Percentiles rank a stretch among this genome's conserved stretches.
phyloP scores from a whole-genome alignment of 192 early-diverging fungal species.

The Backusella morwellensis region DNA sequence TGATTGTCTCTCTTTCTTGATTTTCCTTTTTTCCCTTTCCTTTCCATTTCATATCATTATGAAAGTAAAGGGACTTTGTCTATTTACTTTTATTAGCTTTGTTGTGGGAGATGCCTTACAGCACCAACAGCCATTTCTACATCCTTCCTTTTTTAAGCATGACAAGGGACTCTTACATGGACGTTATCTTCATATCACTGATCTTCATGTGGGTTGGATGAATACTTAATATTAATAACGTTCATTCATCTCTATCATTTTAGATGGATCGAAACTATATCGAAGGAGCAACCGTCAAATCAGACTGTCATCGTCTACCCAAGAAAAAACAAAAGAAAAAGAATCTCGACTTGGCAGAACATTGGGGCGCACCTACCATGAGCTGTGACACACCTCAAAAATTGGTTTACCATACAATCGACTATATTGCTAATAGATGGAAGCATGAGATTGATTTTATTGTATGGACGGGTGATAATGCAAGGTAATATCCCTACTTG shows the following conservation, averaged over 20 bases:
- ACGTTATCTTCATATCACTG: constrained; percentile 71
- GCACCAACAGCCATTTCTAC: background rate
- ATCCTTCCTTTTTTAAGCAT: background rate
- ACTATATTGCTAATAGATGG: constrained; percentile 51
- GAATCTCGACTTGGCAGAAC: constrained; percentile 39
- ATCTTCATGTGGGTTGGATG: constrained; percentile 52
- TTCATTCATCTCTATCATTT: background rate
- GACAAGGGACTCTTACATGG: constrained; percentile 34
- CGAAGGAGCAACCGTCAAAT: constrained; percentile 51
- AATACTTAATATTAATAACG: background rate
- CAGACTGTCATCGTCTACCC: constrained; percentile 53
- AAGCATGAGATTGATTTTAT: constrained; percentile 65
- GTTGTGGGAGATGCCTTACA: background rate
- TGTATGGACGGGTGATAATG: constrained; percentile 76
- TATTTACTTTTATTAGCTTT: background rate
- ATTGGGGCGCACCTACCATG: constrained; percentile 54
- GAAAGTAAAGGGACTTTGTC: background rate
- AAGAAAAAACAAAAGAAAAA: constrained; percentile 17
- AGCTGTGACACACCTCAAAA: constrained; percentile 63
- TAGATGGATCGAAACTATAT: constrained; percentile 58
- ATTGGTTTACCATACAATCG: constrained; percentile 59
- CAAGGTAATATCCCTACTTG: constrained; percentile 39
- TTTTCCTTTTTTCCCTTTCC: background rate
- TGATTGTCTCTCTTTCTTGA: background rate
- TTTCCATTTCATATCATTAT: background rate